Evolutionary conservation across 2,329 filamentous ascomycete species (phyloP), one percentile per base, ranked within the genome.

Genomic region (Ceratocystis alfenasii): DNA sequence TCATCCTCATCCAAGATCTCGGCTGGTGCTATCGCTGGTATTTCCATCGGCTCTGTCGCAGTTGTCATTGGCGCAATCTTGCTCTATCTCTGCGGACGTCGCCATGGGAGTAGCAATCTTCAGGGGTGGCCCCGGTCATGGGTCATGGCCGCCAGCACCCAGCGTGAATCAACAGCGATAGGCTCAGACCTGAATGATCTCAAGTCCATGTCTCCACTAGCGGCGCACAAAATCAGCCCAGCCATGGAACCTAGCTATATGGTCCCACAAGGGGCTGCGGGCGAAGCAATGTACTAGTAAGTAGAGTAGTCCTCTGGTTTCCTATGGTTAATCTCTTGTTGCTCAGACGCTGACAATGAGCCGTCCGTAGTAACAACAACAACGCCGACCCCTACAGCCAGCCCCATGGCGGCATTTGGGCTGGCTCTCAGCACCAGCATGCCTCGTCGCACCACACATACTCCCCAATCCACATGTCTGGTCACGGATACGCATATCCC

Each of bases 11-110:
- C 64, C 10, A 48, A 64, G 20, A 68, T 76, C 25, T 72, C 71
- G 5, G 66, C 72, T 0, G 83, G 83, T 3, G 80, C 79, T 1
- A 86, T 87, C 33, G 83, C 81, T 0, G 85, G 84, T 3, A 84
- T 87, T 36, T 78, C 76, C 0, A 76, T 87, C 45, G 83, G 83
- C 28, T 73, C 72, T 0, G 74, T 79, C 0, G 80, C 77, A 1
- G 74, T 79, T 1, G 68, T 77, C 20, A 69, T 79, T 0, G 78
- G 76, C 8, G 75, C 78, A 7, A 75, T 72, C 0, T 70, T 84
- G 5, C 70, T 84, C 63, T 81, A 80, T 63, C 70, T 81, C 57
- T 80, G 77, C 64, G 78, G 79, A 17, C 74, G 78, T 60, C 73
- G 73, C 7, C 55, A 30, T 30, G 55, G 55, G 12, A n/a, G 30